These are phyloP conservation scores for Pseudogymnoascus sp. DNA, from an alignment of 2,329 filamentous ascomycete genomes.

Conservation along the genomic window DNA sequence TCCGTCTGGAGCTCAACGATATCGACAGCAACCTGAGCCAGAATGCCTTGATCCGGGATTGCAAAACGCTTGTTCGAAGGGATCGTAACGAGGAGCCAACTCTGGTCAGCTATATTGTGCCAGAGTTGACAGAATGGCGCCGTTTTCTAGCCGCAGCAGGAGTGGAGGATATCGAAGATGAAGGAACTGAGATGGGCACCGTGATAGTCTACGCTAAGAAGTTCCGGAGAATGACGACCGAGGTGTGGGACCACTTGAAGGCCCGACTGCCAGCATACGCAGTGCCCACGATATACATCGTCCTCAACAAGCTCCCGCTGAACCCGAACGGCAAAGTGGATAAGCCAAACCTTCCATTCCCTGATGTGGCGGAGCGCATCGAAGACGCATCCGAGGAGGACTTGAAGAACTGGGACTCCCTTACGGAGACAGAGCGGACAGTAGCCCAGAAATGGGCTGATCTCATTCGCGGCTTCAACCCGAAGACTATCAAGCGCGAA, in stretches of 20 bases:
- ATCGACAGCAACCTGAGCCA: conserved; percentile 78
- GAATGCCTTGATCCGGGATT: conserved; percentile 70
- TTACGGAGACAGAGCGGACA: conserved; percentile 51
- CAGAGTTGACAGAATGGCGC: conserved; percentile 67
- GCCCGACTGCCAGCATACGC: conserved; percentile 65
- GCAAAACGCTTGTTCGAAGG: conserved; percentile 74
- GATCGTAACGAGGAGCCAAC: conserved; percentile 79
- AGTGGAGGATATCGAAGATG: conserved; percentile 46
- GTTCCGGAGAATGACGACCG: conserved; percentile 35
- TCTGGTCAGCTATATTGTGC: conserved; percentile 84
- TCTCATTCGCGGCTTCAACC: conserved; percentile 58
- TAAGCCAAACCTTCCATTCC: conserved; percentile 71
- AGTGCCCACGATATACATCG: conserved; percentile 66
- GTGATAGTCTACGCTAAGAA: conserved; percentile 34
- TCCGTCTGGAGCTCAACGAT: conserved; percentile 88
- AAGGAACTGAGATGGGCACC: conserved; percentile 30
- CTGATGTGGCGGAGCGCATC: conserved; percentile 46
- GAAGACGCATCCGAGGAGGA: conserved; percentile 37
- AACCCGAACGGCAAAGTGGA: conserved; percentile 85
- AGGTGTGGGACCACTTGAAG: conserved; percentile 58
- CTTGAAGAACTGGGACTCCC: conserved; percentile 33
- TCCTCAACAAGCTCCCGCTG: conserved; percentile 64
- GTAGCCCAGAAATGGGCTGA: conserved; percentile 67
- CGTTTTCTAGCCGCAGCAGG: conserved; percentile 52
- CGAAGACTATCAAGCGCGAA: conserved; percentile 57